These are phyloP conservation scores for Penicillium verrucosum DNA, from an alignment of 2,329 filamentous ascomycete genomes.

Conservation along the genomic window DNA sequence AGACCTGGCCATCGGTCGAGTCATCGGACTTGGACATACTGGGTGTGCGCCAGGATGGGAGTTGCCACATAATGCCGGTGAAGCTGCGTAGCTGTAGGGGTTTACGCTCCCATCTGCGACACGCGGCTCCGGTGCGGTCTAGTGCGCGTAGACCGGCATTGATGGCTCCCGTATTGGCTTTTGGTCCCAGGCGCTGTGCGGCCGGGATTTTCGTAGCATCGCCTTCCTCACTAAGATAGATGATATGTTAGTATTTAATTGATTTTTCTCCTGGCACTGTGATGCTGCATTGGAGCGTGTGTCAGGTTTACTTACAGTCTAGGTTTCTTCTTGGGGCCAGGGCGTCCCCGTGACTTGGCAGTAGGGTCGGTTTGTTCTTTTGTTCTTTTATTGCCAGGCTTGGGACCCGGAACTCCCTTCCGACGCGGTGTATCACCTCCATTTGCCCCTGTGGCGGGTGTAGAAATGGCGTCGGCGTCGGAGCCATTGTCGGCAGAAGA, in stretches of 20 bases:
- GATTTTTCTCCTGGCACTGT: neutral
- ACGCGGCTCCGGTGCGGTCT: slow-evolving; percentile 86
- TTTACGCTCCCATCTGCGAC: slow-evolving; percentile 84
- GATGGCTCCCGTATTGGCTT: slow-evolving; percentile 95
- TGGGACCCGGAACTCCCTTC: slow-evolving; percentile 70
- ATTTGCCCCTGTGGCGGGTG: slow-evolving; percentile 40
- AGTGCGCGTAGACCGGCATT: slow-evolving; percentile 93
- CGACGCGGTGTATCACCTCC: slow-evolving; percentile 59
- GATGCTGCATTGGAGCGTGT: neutral
- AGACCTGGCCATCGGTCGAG: slow-evolving; percentile 57
- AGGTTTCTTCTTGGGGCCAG: slow-evolving; percentile 94
- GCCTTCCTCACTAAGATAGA: slow-evolving; percentile 47
- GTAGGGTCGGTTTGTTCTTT: slow-evolving; percentile 43
- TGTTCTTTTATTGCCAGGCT: slow-evolving; percentile 60
- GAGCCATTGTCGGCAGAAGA: slow-evolving; percentile 43
- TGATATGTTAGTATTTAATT: neutral
- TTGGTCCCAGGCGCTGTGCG: slow-evolving; percentile 83
- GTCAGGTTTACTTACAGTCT: slow-evolving; percentile 69
- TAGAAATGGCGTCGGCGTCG: slow-evolving; percentile 38
- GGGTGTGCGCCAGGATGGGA: slow-evolving; percentile 73
- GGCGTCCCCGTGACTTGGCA: slow-evolving; percentile 70
- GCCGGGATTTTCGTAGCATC: slow-evolving; percentile 40
- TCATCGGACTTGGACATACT: slow-evolving; percentile 45
- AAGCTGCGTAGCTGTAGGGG: slow-evolving; percentile 86
- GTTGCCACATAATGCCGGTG: slow-evolving; percentile 78